A percentile compares a stretch with the other conserved stretches of the same genome.
Conservation (phyloP, 2,329 filamentous ascomycete species). For the Cladosporium sp. region DNA sequence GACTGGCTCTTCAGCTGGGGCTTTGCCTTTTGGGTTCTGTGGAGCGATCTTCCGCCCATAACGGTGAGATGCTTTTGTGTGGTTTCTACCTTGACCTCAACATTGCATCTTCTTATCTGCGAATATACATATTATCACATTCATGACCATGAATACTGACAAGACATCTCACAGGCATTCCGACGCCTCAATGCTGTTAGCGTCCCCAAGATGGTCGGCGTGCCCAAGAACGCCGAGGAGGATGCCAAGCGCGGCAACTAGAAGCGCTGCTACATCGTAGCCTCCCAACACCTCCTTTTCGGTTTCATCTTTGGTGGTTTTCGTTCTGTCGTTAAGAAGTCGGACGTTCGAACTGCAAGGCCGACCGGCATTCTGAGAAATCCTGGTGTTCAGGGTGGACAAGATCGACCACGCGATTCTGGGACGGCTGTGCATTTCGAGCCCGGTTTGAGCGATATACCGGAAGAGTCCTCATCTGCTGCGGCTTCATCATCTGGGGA, state of each 20-base stretch:
- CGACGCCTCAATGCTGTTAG: constrained; percentile 53
- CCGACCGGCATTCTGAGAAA: not conserved
- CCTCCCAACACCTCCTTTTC: not conserved
- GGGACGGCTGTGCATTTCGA: not conserved
- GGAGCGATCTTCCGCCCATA: constrained; percentile 43
- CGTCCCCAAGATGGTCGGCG: constrained; percentile 53
- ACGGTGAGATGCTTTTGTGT: constrained; percentile 36
- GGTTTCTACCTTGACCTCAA: constrained; percentile 6
- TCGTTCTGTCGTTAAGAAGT: not conserved
- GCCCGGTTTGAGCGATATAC: not conserved
- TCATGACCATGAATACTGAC: constrained; percentile 32
- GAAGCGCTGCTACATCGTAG: not conserved
- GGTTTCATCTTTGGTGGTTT: not conserved
- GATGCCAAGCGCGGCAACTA: constrained; percentile 52
- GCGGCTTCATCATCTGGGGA: not conserved
- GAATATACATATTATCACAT: not conserved
- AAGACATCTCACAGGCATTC: constrained; percentile 45
- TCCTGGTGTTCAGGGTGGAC: not conserved
- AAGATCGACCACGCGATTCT: not conserved
- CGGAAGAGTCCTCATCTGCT: not conserved
- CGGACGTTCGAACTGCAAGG: not conserved
- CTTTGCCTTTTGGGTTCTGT: constrained; percentile 42
- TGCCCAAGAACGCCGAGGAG: constrained; percentile 56
- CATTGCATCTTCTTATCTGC: constrained; percentile 14
- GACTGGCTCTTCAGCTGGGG: constrained; percentile 40